A percentile compares a stretch with the other conserved stretches of the same genome.
phyloP scores from a whole-genome alignment of 768 basidiomycete genomes.

The Leccinum imitatum region DNA sequence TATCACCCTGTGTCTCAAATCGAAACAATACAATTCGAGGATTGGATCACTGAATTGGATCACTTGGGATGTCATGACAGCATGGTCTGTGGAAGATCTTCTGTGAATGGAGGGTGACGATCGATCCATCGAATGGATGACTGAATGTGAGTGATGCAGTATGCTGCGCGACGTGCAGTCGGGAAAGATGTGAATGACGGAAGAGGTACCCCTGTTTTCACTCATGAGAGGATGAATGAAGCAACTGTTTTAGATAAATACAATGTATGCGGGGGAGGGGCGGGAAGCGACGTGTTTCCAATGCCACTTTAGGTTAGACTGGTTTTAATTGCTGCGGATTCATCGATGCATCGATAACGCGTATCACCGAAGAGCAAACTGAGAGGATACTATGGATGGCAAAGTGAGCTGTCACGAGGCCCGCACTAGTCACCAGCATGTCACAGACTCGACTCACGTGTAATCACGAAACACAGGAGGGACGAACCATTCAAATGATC shows the following conservation, averaged over 20 bases:
- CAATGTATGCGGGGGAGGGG: conserved; percentile 11
- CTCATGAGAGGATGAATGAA: conserved; percentile 1
- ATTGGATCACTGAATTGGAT: not conserved
- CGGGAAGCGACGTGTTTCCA: conserved; percentile 17
- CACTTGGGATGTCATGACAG: not conserved
- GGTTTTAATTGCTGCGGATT: conserved; percentile 7
- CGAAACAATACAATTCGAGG: conserved; percentile 17
- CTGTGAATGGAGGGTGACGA: conserved; percentile 15
- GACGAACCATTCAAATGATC: not conserved
- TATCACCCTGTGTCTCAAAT: conserved; percentile 9
- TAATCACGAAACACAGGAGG: conserved; percentile 3
- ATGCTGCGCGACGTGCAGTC: not conserved
- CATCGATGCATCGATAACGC: conserved; percentile 19
- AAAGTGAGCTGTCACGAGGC: not conserved
- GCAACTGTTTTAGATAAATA: not conserved
- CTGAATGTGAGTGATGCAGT: not conserved
- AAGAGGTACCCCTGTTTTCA: conserved; percentile 3
- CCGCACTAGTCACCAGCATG: not conserved
- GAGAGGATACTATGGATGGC: conserved; percentile 13
- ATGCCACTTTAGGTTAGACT: conserved; percentile 17
- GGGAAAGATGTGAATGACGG: not conserved
- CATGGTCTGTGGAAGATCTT: not conserved
- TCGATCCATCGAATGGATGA: not conserved
- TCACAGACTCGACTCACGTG: not conserved
- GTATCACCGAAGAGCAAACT: conserved; percentile 12